Conservation (phyloP, 305 asterid genomes). For the Fraxinus albicans region DNA sequence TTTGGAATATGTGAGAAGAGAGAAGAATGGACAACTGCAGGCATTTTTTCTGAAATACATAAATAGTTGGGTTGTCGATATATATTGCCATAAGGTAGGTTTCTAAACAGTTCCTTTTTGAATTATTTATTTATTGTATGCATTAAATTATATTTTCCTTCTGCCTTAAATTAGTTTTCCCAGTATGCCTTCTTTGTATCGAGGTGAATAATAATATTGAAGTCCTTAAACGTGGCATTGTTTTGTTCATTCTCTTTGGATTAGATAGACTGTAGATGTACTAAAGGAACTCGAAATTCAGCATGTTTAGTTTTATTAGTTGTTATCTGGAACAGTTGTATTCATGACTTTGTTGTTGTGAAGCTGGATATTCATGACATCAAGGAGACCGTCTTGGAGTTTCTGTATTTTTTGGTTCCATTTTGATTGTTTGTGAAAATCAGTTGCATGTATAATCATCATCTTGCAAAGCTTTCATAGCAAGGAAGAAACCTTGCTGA, state of each 20-base stretch:
- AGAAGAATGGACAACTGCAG: conserved; percentile 67
- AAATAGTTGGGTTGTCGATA: conserved; percentile 84
- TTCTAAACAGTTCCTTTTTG: conserved; percentile 15
- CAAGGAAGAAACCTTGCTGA: neutral
- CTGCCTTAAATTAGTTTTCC: neutral
- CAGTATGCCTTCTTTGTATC: neutral
- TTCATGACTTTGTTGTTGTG: neutral
- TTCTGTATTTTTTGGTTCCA: neutral
- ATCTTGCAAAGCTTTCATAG: neutral
- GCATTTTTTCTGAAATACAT: conserved; percentile 76
- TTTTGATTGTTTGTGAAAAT: neutral
- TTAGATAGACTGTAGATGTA: neutral
- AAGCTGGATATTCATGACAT: neutral
- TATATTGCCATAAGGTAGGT: conserved; percentile 91
- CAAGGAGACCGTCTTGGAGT: neutral
- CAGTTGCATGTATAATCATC: neutral
- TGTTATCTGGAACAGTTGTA: neutral
- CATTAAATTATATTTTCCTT: neutral
- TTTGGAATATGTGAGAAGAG: conserved; percentile 87
- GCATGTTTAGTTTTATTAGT: neutral
- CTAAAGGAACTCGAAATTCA: neutral
- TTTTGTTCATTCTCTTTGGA: neutral
- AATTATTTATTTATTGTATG: neutral
- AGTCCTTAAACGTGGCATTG: neutral
- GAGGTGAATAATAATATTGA: neutral